Conservation (phyloP, 139 green algal species). For the Eudorina sp. region DNA sequence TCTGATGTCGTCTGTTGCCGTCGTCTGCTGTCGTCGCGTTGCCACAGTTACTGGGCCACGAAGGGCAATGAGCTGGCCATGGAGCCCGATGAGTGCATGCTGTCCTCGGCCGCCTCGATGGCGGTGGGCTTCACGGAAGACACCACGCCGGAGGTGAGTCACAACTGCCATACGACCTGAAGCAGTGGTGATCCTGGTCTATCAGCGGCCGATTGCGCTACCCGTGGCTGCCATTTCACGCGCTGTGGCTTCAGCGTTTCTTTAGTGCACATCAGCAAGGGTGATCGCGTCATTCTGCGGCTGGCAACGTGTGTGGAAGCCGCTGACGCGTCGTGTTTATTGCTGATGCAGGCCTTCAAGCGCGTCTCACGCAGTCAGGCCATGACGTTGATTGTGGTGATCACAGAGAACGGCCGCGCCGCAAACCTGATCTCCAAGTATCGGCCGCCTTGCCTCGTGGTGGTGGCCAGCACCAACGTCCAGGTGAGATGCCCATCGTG, state of each 20-base stretch:
- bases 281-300: neutral
- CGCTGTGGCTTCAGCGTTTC: no score
- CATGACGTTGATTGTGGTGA: constrained; percentile 27
- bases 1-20: no score
- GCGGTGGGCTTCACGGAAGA: constrained; percentile 61
- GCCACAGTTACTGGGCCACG: constrained; percentile 51
- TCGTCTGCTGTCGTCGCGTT: neutral
- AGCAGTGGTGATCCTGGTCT: no score
- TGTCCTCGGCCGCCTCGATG: constrained; percentile 57
- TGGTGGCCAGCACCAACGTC: constrained; percentile 64
- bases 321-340: no score
- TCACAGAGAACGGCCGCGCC: constrained; percentile 44
- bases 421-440: constrained; percentile 76
- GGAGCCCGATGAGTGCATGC: constrained; percentile 51
- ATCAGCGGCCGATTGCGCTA: no score
- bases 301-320: no score
- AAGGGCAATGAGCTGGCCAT: constrained; percentile 55
- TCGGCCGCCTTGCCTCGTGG: constrained; percentile 70
- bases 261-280: neutral
- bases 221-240: no score
- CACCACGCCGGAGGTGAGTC: constrained; percentile 49
- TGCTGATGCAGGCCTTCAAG: constrained; percentile 28
- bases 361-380: constrained; percentile 2
- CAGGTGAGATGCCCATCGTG: no score
- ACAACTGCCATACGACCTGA: no score